phyloP scores from a whole-genome alignment of 176 grass and related monocot genomes.

The Ensete glaucum region DNA sequence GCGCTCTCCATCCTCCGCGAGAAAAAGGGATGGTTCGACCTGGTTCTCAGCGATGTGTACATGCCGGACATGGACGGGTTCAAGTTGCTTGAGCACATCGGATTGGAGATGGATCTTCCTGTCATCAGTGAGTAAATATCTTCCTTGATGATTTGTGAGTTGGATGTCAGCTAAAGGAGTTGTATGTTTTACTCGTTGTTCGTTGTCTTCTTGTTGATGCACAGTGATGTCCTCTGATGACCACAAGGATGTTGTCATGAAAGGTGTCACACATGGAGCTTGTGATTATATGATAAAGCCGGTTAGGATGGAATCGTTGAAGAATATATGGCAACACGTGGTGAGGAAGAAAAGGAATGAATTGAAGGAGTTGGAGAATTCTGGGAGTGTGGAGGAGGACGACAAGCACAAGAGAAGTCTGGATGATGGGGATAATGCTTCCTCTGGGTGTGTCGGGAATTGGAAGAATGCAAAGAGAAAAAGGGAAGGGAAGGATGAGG shows the following conservation, averaged over 20 bases:
- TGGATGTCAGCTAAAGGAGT: not conserved
- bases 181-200: not conserved
- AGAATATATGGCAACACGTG: conserved; percentile 6
- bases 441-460: not conserved
- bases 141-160: not conserved
- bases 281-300: conserved; percentile 5
- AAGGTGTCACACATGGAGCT: not conserved
- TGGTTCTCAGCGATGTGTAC: conserved; percentile 13
- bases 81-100: conserved; percentile 15
- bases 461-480: not conserved
- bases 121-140: conserved; percentile 7
- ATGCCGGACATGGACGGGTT: conserved; percentile 26
- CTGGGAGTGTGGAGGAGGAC: not conserved
- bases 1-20: conserved; percentile 6
- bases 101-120: conserved; percentile 21
- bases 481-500: not conserved
- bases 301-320: not conserved
- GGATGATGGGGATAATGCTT: conserved; percentile 5
- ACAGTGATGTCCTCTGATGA: conserved; percentile 19
- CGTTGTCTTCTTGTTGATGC: not conserved
- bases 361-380: not conserved
- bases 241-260: not conserved
- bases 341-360: not conserved
- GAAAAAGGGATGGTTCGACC: conserved; percentile 6
- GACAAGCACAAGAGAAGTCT: not conserved